Percentiles rank a stretch among this genome's conserved stretches.
phyloP scores from a whole-genome alignment of 2,329 filamentous ascomycete genomes.

The Hypoxylon sp. region DNA sequence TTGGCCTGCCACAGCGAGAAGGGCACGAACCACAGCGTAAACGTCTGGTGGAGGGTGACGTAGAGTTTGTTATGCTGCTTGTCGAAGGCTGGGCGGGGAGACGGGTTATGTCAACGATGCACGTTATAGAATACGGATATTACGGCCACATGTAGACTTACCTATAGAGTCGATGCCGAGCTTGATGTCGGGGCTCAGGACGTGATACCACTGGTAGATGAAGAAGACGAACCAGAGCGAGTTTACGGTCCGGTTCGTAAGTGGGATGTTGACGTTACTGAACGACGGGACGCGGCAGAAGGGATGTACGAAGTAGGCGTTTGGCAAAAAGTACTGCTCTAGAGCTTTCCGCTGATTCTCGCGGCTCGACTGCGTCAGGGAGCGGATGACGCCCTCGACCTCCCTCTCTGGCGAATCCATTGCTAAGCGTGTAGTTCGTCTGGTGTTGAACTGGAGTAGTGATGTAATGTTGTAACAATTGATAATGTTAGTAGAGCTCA shows the following conservation, averaged over 20 bases:
- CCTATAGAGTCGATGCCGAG: conserved; percentile 68
- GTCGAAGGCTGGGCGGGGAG: conserved; percentile 59
- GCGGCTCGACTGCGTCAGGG: conserved; percentile 72
- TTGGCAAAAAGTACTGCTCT: conserved; percentile 74
- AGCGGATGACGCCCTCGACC: conserved; percentile 70
- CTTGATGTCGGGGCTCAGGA: conserved; percentile 77
- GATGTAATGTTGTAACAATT: background rate
- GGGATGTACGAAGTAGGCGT: conserved; percentile 79
- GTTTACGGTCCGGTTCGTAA: conserved; percentile 53
- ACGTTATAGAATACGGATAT: background rate
- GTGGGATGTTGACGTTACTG: conserved; percentile 50
- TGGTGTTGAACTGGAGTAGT: background rate
- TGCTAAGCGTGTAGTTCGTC: background rate
- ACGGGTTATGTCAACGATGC: background rate
- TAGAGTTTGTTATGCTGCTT: conserved; percentile 72
- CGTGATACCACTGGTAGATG: conserved; percentile 86
- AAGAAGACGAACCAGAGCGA: conserved; percentile 72
- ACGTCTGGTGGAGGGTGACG: conserved; percentile 75
- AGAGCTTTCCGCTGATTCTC: conserved; percentile 71
- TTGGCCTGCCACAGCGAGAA: conserved; percentile 68
- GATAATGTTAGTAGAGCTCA: background rate
- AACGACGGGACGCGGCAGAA: conserved; percentile 74
- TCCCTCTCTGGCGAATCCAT: conserved; percentile 58
- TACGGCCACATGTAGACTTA: conserved; percentile 40
- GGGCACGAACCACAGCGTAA: conserved; percentile 79